Base-by-base conservation (phyloP, 129 eudicot species). In the Chrysanthemum seticuspe region DNA sequence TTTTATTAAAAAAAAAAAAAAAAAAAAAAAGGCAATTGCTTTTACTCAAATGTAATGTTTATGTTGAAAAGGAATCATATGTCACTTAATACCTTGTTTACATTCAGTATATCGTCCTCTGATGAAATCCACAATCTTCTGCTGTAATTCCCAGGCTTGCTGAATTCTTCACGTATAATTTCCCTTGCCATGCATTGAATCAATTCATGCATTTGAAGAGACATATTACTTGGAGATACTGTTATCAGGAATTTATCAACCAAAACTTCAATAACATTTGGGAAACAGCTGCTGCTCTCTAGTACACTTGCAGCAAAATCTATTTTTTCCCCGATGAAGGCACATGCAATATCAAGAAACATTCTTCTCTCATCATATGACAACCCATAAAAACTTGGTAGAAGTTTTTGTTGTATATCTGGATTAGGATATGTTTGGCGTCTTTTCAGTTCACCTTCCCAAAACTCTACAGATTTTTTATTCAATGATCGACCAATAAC, bases 111-210 rank as follows among this genome's bases (percentile, higher is more conserved):
- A 14, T 21, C 21, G 1, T 0, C 21, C 12, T 68, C 73, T 0
- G 23, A 23, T 23, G 12, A 9, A 23, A 25, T 51, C 73, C 73
- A 68, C 11, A 68, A 29, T 29, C 73, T 68, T 14, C 62, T 68
- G 21, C 19, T 3, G 61, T 0, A 21, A 21, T 27, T 5, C 12
- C 49, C 31, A 27, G 4, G 15, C 49, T 0, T 7, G 2, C 3
- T 27, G 3, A 7, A 68, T n/a, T 68, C 73, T 68, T 68, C 62
- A 27, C 62, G 49, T 4, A 68, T 14, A 52, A 68, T 51, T 29
- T 51, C 62, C 73, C n/a, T 68, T 68, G 73, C 62, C 73, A 68
- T 50, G 1, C 19, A 9, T 68, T 14, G 61, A 52, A 68, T 68
- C 60, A 68, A 27, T 2, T n/a, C 49, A 68, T 68, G 73, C 73